These are phyloP conservation scores for Dimargaris xerosporica DNA, from an alignment of 192 early-diverging fungal genomes.

Conservation along the genomic window DNA sequence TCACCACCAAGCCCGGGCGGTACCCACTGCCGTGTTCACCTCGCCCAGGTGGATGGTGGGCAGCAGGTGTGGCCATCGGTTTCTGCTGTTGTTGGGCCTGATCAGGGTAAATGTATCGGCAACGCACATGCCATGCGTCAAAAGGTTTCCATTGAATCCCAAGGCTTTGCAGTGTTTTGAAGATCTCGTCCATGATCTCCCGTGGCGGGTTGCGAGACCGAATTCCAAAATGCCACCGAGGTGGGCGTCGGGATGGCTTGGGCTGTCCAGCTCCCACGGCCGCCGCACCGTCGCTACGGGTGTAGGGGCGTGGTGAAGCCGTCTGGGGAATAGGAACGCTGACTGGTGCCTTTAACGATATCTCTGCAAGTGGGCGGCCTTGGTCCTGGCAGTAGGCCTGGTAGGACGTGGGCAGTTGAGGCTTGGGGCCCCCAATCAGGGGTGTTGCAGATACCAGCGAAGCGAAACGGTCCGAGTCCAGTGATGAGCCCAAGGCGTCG, in stretches of 20 bases:
- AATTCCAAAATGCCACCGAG: slow-evolving; percentile 98
- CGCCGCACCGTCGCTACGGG: background rate
- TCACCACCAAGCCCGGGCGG: slow-evolving; percentile 36
- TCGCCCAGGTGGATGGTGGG: background rate
- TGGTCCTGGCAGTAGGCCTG: slow-evolving; percentile 5
- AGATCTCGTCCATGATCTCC: slow-evolving; percentile 97
- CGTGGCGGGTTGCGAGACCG: slow-evolving; percentile 75
- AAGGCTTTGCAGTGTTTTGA: slow-evolving; percentile 74
- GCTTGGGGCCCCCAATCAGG: slow-evolving; percentile 3
- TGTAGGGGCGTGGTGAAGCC: background rate
- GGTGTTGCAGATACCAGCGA: slow-evolving; percentile 3
- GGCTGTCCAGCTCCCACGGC: background rate
- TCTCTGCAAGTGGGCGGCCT: background rate
- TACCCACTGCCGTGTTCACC: slow-evolving; percentile 13
- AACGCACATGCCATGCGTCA: slow-evolving; percentile 71
- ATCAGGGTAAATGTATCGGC: slow-evolving; percentile 41
- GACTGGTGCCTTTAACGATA: background rate
- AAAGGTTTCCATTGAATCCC: slow-evolving; percentile 89
- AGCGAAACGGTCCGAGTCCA: too few species aligned
- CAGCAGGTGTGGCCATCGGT: background rate
- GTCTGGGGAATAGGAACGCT: slow-evolving; percentile 2
- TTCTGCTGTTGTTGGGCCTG: slow-evolving; percentile 11
- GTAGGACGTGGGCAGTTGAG: slow-evolving; percentile 8
- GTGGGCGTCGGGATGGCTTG: slow-evolving; percentile 23
- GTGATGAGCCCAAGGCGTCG: too few species aligned